A percentile compares a stretch with the other conserved stretches of the same genome.
Conservation (phyloP, 139 green algal genomes). For the Raphidocelis subcapitata region DNA sequence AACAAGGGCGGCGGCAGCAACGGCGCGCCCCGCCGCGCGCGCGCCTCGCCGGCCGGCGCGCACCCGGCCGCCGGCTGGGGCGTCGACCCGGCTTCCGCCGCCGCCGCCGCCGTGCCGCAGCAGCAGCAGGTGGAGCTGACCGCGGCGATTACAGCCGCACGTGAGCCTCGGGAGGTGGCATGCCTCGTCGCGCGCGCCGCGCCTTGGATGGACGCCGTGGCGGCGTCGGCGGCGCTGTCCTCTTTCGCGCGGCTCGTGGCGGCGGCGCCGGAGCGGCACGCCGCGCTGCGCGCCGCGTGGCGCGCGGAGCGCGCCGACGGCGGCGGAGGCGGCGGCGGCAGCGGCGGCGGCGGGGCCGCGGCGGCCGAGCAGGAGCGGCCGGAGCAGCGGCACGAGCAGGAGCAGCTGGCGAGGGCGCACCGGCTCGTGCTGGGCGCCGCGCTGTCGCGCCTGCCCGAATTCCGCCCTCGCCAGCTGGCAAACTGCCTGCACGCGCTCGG, state of each 20-base stretch:
- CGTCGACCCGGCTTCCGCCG: too few species aligned
- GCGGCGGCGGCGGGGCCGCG: too few species aligned
- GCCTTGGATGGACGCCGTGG: constrained; percentile 5
- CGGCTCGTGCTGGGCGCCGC: constrained; percentile 10
- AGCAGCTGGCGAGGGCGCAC: background rate
- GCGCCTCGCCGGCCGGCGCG: background rate
- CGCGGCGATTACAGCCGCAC: background rate
- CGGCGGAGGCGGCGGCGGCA: too few species aligned
- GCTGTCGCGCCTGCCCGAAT: constrained; percentile 1
- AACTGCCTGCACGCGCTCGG: constrained; percentile 23
- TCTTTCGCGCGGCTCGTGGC: background rate
- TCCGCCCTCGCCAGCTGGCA: constrained; percentile 14
- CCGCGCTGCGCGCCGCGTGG: too few species aligned
- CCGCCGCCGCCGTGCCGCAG: background rate
- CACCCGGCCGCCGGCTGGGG: background rate
- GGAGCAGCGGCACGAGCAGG: background rate
- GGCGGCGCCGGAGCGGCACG: background rate
- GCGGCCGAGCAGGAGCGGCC: too few species aligned
- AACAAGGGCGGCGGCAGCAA: background rate
- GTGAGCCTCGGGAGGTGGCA: background rate
- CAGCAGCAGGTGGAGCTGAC: constrained; percentile 5
- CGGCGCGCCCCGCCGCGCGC: background rate
- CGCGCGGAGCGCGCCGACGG: too few species aligned
- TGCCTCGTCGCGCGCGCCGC: constrained; percentile 1
- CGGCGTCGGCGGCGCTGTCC: constrained; percentile 7